Evolutionary conservation across 768 basidiomycete species (phyloP).

Genomic region (Termitomyces sp.): DNA sequence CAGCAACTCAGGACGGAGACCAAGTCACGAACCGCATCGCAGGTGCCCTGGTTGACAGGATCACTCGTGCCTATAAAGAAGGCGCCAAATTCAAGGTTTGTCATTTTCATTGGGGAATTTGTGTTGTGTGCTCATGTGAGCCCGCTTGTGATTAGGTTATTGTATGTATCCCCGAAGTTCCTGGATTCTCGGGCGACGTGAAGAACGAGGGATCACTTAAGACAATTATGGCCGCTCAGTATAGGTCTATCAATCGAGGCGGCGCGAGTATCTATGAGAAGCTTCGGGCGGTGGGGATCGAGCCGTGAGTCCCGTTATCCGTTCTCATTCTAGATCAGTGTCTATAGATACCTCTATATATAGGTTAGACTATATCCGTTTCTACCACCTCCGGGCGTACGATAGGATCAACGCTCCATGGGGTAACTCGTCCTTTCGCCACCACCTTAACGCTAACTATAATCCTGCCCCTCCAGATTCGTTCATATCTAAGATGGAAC

Average conservation of each 20-base stretch:
- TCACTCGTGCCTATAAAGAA: slow-evolving; percentile 69
- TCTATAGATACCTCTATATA: neutral
- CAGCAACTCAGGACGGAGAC: slow-evolving; percentile 56
- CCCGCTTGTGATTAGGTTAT: slow-evolving; percentile 49
- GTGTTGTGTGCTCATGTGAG: neutral
- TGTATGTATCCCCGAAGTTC: slow-evolving; percentile 85
- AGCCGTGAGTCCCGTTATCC: slow-evolving; percentile 51
- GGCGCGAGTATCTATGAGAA: slow-evolving; percentile 83
- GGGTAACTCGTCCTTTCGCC: slow-evolving; percentile 35
- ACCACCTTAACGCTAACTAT: neutral
- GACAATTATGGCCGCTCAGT: slow-evolving; percentile 86
- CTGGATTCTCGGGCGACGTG: slow-evolving; percentile 83
- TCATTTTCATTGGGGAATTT: too few species aligned
- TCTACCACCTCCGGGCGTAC: slow-evolving; percentile 90
- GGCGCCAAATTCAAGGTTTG: slow-evolving; percentile 73
- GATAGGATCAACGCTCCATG: slow-evolving; percentile 83
- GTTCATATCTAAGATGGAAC: slow-evolving; percentile 68
- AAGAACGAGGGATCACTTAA: slow-evolving; percentile 58
- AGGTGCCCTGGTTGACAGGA: slow-evolving; percentile 74
- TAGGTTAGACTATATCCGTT: slow-evolving; percentile 80
- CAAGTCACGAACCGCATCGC: slow-evolving; percentile 83
- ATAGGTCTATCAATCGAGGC: slow-evolving; percentile 86
- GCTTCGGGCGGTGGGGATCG: slow-evolving; percentile 67
- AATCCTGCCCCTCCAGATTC: slow-evolving; percentile 8
- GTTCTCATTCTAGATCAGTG: neutral